Conservation (phyloP, 805 yeast species). For the Komagataella phaffii region DNA sequence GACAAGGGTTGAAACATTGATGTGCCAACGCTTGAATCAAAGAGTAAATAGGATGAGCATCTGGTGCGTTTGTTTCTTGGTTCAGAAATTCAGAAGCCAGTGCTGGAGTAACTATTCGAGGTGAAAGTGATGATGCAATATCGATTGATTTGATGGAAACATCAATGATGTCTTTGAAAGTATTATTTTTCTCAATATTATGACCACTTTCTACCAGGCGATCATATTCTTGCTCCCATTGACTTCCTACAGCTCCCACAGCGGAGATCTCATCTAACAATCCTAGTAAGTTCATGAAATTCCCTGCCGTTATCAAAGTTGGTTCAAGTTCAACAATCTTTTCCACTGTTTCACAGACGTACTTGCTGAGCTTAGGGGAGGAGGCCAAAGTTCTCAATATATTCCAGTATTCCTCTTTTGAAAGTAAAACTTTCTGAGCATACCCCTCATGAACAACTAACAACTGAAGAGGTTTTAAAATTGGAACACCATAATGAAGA, state of each 20-base stretch:
- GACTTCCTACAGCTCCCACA: conserved; percentile 68
- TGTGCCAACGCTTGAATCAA: conserved; percentile 74
- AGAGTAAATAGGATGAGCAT: conserved; percentile 35
- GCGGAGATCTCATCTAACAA: conserved; percentile 70
- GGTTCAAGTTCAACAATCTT: conserved; percentile 19
- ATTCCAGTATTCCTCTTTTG: conserved; percentile 33
- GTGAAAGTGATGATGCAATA: conserved; percentile 40
- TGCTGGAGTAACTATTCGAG: conserved; percentile 17
- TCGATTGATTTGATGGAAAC: conserved; percentile 49
- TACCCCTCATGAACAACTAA: conserved; percentile 30
- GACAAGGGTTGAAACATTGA: conserved; percentile 82
- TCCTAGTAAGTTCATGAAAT: conserved; percentile 57
- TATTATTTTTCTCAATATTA: conserved; percentile 25
- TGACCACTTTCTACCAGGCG: conserved; percentile 27
- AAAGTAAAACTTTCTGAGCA: conserved; percentile 23
- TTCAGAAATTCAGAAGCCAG: conserved; percentile 21
- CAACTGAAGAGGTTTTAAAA: conserved; percentile 34
- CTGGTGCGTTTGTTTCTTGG: conserved; percentile 7
- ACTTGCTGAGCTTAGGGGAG: conserved; percentile 23
- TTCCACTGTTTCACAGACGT: conserved; percentile 34
- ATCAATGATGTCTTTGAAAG: conserved; percentile 39
- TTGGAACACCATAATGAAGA: conserved; percentile 28
- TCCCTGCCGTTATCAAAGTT: conserved; percentile 26
- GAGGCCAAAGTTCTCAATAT: conserved; percentile 30
- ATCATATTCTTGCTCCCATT: conserved; percentile 56